Percentiles rank a stretch among this genome's conserved stretches.
phyloP scores from a whole-genome alignment of 2,329 filamentous ascomycete genomes.

The Cladobotryum protrusum region DNA sequence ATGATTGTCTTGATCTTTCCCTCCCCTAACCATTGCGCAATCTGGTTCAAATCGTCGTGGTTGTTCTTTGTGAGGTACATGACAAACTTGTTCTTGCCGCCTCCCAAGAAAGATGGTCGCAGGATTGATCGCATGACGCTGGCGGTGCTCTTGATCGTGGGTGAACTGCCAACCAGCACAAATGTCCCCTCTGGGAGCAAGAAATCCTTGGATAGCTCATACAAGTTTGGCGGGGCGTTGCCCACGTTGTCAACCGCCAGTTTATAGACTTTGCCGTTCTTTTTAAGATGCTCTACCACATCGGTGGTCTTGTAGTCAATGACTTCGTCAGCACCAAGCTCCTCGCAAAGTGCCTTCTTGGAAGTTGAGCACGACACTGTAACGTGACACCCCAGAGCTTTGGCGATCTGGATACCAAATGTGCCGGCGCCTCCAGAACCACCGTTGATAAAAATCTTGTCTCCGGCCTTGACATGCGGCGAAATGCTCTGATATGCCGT shows the following conservation, averaged over 20 bases:
- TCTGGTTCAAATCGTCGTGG: conserved; percentile 39
- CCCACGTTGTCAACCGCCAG: conserved; percentile 56
- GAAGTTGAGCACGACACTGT: conserved; percentile 53
- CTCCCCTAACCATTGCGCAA: conserved; percentile 51
- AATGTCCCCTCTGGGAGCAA: conserved; percentile 43
- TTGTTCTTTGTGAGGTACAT: conserved; percentile 35
- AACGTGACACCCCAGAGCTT: conserved; percentile 54
- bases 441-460: conserved; percentile 59
- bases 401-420: conserved; percentile 59
- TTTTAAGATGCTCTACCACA: conserved; percentile 40
- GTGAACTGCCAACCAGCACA: conserved; percentile 42
- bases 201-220: conserved; percentile 45
- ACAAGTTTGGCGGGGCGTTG: conserved; percentile 42
- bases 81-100: conserved; percentile 36
- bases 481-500: conserved; percentile 45
- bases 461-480: conserved; percentile 42
- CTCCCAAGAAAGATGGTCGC: conserved; percentile 31
- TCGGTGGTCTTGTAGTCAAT: conserved; percentile 53
- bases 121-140: conserved; percentile 21
- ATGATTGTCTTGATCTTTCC: conserved; percentile 52
- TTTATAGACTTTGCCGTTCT: conserved; percentile 41
- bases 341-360: conserved; percentile 52
- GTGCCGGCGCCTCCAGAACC: conserved; percentile 58
- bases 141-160: conserved; percentile 20
- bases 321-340: conserved; percentile 58